A percentile compares a stretch with the other conserved stretches of the same genome.
Evolutionary conservation across 352 stramenopile genomes (phyloP).

Genomic region (Saprolegnia diclina): DNA sequence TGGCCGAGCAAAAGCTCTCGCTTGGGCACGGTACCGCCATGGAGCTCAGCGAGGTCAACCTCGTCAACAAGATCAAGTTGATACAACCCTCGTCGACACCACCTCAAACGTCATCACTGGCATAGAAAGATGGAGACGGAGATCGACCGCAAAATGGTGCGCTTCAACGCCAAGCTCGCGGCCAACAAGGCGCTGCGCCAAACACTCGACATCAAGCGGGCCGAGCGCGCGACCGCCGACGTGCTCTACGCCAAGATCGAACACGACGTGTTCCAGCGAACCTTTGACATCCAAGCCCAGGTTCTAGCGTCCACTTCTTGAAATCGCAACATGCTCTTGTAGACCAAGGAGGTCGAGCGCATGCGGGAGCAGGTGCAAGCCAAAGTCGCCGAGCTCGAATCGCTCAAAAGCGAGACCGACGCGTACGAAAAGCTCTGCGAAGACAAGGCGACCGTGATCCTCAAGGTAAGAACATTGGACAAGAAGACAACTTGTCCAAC

Average conservation of each 20-base stretch:
- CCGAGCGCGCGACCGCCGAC: conserved; percentile 66
- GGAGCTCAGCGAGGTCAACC: conserved; percentile 58
- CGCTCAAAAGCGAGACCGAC: conserved; percentile 40
- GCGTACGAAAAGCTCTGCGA: conserved; percentile 15
- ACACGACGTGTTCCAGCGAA: background rate
- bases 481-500: background rate
- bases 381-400: conserved; percentile 36
- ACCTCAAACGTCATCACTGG: background rate
- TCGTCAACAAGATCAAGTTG: conserved; percentile 34
- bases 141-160: conserved; percentile 72
- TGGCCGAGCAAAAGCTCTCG: conserved; percentile 68
- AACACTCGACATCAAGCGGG: conserved; percentile 57
- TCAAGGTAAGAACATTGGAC: background rate
- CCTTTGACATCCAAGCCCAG: background rate
- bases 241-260: conserved; percentile 65
- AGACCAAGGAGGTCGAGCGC: background rate
- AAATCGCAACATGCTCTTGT: background rate
- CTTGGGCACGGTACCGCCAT: conserved; percentile 66
- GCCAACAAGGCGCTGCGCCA: conserved; percentile 58
- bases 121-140: conserved; percentile 74
- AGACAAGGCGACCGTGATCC: conserved; percentile 1
- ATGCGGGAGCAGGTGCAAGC: background rate
- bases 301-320: background rate
- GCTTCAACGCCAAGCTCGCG: conserved; percentile 76
- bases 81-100: background rate